These are phyloP conservation scores for Xenoacremonium recifei DNA, from an alignment of 2,329 filamentous ascomycete species.

Conservation along the genomic window DNA sequence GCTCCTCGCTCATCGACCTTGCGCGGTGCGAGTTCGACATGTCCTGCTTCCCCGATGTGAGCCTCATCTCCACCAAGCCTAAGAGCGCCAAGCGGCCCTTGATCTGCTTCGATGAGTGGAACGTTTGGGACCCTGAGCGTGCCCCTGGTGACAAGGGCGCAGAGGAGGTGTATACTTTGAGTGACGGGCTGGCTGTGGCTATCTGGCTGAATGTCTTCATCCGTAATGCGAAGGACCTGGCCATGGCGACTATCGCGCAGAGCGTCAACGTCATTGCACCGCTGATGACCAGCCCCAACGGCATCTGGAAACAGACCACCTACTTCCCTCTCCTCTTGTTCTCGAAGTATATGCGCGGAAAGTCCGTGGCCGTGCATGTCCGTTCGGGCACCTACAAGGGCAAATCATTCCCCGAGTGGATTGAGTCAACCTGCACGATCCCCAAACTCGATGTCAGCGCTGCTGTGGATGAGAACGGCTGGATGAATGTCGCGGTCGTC, in stretches of 20 bases:
- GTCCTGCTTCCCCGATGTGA: constrained; percentile 37
- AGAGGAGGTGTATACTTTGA: constrained; percentile 70
- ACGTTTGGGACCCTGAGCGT: constrained; percentile 72
- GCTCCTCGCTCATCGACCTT: constrained; percentile 63
- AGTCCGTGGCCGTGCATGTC: constrained; percentile 64
- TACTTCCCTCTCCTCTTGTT: constrained; percentile 68
- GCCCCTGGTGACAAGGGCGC: constrained; percentile 70
- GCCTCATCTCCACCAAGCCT: constrained; percentile 62
- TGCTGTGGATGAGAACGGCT: constrained; percentile 54
- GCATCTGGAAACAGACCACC: constrained; percentile 66
- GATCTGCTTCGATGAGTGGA: constrained; percentile 83
- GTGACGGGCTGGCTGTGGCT: constrained; percentile 69
- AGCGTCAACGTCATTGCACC: constrained; percentile 74
- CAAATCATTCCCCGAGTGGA: constrained; percentile 60
- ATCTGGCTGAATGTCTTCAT: constrained; percentile 75
- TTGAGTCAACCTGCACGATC: constrained; percentile 61
- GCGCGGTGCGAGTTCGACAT: constrained; percentile 14
- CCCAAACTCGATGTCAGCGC: constrained; percentile 69
- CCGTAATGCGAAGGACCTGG: constrained; percentile 64
- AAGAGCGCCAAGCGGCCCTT: constrained; percentile 54
- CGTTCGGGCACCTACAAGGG: constrained; percentile 62
- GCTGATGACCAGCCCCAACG: constrained; percentile 64
- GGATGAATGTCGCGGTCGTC: constrained; percentile 65
- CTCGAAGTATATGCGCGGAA: constrained; percentile 62
- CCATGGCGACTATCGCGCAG: constrained; percentile 77